phyloP scores from a whole-genome alignment of 441 rosid genomes.

The Populus hybrid region DNA sequence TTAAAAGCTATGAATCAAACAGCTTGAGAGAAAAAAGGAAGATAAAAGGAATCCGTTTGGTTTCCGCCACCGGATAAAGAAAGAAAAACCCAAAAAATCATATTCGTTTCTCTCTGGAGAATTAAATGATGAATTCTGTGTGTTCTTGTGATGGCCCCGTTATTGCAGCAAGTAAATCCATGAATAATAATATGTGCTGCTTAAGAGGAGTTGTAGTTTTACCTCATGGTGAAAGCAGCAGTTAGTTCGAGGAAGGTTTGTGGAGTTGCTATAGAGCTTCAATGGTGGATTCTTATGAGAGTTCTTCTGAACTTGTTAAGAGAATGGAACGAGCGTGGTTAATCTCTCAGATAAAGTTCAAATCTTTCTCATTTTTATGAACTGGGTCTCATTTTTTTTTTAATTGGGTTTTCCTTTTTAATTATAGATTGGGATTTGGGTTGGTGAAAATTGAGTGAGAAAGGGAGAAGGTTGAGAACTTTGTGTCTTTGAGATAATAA shows the following conservation, averaged over 20 bases:
- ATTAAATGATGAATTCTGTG: slow-evolving; percentile 1
- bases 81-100: background rate
- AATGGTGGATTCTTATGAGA: slow-evolving; percentile 60
- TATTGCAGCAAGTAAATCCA: background rate
- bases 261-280: slow-evolving; percentile 52
- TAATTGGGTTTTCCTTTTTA: background rate
- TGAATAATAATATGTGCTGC: background rate
- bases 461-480: background rate
- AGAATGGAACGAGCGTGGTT: slow-evolving; percentile 85
- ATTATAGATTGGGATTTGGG: background rate
- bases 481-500: too few species aligned
- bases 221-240: background rate
- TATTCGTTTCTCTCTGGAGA: background rate
- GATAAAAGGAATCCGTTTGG: background rate
- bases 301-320: slow-evolving; percentile 66
- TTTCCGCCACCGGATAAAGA: slow-evolving; percentile 7
- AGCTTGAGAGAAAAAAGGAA: background rate
- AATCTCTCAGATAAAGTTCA: slow-evolving; percentile 64
- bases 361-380: background rate
- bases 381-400: too few species aligned
- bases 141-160: slow-evolving; percentile 4
- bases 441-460: background rate
- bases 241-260: slow-evolving; percentile 9
- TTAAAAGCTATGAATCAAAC: too few species aligned
- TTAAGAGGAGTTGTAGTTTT: background rate